A percentile compares a stretch with the other conserved stretches of the same genome.
These are phyloP conservation scores for button mushroom (Agaricus bisporus) DNA, from an alignment of 768 basidiomycete species.

Conservation along the genomic window DNA sequence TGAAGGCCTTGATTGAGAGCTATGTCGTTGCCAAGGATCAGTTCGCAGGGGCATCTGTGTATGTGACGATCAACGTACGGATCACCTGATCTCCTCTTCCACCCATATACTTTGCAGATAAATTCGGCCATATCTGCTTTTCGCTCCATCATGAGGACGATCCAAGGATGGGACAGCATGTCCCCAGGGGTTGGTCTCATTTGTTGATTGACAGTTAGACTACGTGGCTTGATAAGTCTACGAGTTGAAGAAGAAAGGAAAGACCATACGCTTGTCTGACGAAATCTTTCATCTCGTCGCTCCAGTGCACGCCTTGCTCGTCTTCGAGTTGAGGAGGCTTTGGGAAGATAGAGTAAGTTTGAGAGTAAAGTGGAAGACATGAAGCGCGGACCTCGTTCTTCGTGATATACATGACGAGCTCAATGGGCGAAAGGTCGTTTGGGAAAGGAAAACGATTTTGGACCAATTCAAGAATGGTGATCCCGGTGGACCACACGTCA, in stretches of 20 bases:
- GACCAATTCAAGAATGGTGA: slow-evolving; percentile 90
- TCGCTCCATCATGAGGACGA: slow-evolving; percentile 66
- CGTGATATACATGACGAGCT: slow-evolving; percentile 87
- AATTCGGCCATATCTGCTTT: slow-evolving; percentile 88
- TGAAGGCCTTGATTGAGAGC: slow-evolving; percentile 26
- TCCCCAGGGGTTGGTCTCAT: slow-evolving; percentile 77
- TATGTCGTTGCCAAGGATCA: background rate
- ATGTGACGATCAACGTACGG: slow-evolving; percentile 23
- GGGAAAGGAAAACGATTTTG: slow-evolving; percentile 96
- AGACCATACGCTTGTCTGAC: slow-evolving; percentile 71
- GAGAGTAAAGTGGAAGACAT: slow-evolving; percentile 1
- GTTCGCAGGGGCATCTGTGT: background rate
- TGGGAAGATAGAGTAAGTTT: slow-evolving; percentile 5
- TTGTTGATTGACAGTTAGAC: slow-evolving; percentile 63
- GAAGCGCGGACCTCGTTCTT: slow-evolving; percentile 54
- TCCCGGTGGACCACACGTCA: slow-evolving; percentile 97
- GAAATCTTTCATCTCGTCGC: slow-evolving; percentile 86
- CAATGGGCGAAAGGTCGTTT: slow-evolving; percentile 86
- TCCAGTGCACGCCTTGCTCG: slow-evolving; percentile 66
- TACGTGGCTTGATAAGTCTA: slow-evolving; percentile 22
- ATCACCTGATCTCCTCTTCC: slow-evolving; percentile 49
- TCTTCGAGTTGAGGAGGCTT: slow-evolving; percentile 83
- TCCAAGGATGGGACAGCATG: slow-evolving; percentile 82
- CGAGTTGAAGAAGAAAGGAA: slow-evolving; percentile 1
- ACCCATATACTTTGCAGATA: slow-evolving; percentile 82